Evolutionary conservation across 306 rosid species (phyloP).

Genomic region (Cucurbita pepo): DNA sequence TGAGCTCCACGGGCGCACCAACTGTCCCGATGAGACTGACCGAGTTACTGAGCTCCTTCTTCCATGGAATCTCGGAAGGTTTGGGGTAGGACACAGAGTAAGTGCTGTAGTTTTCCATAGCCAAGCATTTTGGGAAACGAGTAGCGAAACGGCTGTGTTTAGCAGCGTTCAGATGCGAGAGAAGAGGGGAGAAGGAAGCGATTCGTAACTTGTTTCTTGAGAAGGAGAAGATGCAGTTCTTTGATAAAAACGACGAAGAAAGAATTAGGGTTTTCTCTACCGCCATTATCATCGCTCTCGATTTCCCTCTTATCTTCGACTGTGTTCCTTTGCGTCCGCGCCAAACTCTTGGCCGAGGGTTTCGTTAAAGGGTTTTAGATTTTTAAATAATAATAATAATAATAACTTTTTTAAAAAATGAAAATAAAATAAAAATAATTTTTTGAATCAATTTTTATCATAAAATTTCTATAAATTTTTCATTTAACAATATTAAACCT

Average conservation of each 20-base stretch:
- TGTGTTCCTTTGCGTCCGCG: background rate
- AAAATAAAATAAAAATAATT: no score
- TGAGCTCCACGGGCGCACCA: conserved; percentile 55
- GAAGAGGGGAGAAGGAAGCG: background rate
- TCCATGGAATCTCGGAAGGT: conserved; percentile 77
- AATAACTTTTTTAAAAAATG: background rate
- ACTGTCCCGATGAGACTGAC: conserved; percentile 67
- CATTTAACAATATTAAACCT: no score
- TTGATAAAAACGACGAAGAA: background rate
- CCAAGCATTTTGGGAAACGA: conserved; percentile 28
- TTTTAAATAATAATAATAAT: background rate
- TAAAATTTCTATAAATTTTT: no score
- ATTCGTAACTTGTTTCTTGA: background rate
- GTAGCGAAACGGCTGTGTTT: conserved; percentile 6
- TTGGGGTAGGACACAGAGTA: conserved; percentile 30
- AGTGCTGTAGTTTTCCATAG: conserved; percentile 11
- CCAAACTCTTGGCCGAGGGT: background rate
- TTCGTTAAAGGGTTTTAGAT: background rate
- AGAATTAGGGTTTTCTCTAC: background rate
- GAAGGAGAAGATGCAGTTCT: background rate
- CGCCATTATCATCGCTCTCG: background rate
- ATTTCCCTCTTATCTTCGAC: background rate
- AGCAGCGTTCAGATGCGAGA: background rate
- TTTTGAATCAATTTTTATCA: no score
- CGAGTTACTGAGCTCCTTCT: conserved; percentile 65